Evolutionary conservation across 2,329 filamentous ascomycete species (phyloP), one percentile per base, ranked within the genome.

Genomic region (Claviceps maximensis): DNA sequence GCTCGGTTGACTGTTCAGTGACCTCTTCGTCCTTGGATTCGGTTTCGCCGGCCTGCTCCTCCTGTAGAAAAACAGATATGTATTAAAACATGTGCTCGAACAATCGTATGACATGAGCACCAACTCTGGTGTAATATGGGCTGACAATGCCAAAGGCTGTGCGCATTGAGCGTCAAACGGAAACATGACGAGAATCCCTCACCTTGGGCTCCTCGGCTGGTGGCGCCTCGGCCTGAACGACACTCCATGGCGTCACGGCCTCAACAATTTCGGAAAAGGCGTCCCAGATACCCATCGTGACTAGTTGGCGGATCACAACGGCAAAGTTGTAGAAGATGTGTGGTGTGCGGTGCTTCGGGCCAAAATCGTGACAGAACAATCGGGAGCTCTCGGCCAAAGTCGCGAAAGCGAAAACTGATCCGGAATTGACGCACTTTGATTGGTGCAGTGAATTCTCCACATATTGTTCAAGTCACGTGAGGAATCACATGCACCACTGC

Each of bases 251-350:
- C 71, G 76, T 74, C 60, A 77, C 80, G 58, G 80, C 80, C 71
- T 83, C 79, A 65, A 82, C 71, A 66, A 84, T 72, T 66, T 84
- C 81, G 65, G 74, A 75, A 64, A 82, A 75, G 60, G 76, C 71
- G 69, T 83, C 79, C 78, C 80, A 83, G 72, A 84, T 75, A 73
- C 79, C 80, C 81, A 84, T 84, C 69, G 69, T 70, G 72, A 68
- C 65, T 61, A 63, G 58, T 63, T 62, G 59, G 60, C 62, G 56
- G 63, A 65, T 65, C 64, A 67, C 67, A 69, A 67, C 69, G 70
- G 33, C 33, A 65, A 67, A 58, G 63, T 45, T 27, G 67, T 69
- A 62, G 63, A 29, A 47, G 47, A 46, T 36, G 65, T 66, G 65
- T 60, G 60, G 60, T 62, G 48, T 63, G 36, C 36, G 63, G 60